These are phyloP conservation scores for Debaryomyces subglobosus DNA, from an alignment of 1,139 yeast genomes.

Conservation along the genomic window DNA sequence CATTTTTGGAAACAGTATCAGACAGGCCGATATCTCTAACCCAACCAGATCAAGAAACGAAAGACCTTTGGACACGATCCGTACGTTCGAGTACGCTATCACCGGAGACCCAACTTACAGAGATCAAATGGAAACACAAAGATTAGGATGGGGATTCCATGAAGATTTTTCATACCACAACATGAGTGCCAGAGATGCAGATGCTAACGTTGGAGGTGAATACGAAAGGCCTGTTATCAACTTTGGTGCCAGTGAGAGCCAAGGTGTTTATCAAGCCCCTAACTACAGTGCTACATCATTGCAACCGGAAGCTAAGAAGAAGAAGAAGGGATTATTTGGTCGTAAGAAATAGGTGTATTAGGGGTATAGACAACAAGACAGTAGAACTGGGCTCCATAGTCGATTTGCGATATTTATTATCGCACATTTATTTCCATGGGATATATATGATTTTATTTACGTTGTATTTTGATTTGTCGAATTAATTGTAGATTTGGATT, in stretches of 20 bases:
- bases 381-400: not conserved
- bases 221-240: slow-evolving; percentile 36
- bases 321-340: slow-evolving; percentile 72
- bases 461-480: not conserved
- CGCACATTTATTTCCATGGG: not conserved
- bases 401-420: not conserved
- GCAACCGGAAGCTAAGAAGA: slow-evolving; percentile 38
- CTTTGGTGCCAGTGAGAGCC: slow-evolving; percentile 46
- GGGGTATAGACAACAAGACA: not conserved
- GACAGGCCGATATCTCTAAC: slow-evolving; percentile 80
- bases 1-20: slow-evolving; percentile 79
- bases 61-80: slow-evolving; percentile 92
- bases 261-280: slow-evolving; percentile 67
- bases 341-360: slow-evolving; percentile 41
- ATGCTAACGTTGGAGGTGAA: slow-evolving; percentile 16
- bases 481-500: not conserved
- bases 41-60: slow-evolving; percentile 93
- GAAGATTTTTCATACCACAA: slow-evolving; percentile 45
- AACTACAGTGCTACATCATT: slow-evolving; percentile 48
- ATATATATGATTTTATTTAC: slow-evolving; percentile 2
- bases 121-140: slow-evolving; percentile 76
- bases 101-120: slow-evolving; percentile 81
- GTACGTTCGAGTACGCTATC: slow-evolving; percentile 89
- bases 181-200: slow-evolving; percentile 26
- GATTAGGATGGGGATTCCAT: slow-evolving; percentile 76